Percentiles rank a stretch among this genome's conserved stretches.
Evolutionary conservation across 2,329 filamentous ascomycete species (phyloP).

Genomic region (Epichloe typhina): DNA sequence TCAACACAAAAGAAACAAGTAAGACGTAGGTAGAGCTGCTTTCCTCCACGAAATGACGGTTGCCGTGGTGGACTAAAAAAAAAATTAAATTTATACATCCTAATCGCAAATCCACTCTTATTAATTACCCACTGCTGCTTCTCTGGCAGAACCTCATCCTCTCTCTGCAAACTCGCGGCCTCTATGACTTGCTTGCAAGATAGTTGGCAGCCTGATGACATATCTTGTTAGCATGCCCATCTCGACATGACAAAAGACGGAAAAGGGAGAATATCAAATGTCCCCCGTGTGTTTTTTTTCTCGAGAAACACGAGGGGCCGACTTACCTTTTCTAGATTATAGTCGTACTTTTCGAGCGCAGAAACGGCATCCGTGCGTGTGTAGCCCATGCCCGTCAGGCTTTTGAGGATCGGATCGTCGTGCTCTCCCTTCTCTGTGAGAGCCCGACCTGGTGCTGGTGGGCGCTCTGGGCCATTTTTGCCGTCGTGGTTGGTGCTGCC

Average conservation of each 20-base stretch:
- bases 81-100: background rate
- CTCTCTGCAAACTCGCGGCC: background rate
- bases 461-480: constrained; percentile 12
- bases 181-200: constrained; percentile 40
- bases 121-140: background rate
- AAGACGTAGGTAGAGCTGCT: background rate
- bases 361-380: constrained; percentile 56
- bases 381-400: constrained; percentile 84
- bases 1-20: background rate
- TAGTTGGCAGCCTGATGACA: constrained; percentile 36
- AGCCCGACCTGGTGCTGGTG: constrained; percentile 42
- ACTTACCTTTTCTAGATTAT: constrained; percentile 85
- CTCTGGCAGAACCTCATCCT: background rate
- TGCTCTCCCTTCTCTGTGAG: constrained; percentile 63
- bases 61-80: background rate
- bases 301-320: background rate
- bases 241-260: background rate
- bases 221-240: constrained; percentile 7
- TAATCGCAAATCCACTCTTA: background rate
- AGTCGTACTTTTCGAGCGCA: constrained; percentile 88
- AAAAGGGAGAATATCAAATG: background rate
- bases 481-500: background rate
- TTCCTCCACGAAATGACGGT: background rate
- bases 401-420: constrained; percentile 84
- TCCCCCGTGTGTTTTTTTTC: too few species aligned